Base-by-base conservation (phyloP, 2,329 filamentous ascomycete species). In the Fusarium sp. region DNA sequence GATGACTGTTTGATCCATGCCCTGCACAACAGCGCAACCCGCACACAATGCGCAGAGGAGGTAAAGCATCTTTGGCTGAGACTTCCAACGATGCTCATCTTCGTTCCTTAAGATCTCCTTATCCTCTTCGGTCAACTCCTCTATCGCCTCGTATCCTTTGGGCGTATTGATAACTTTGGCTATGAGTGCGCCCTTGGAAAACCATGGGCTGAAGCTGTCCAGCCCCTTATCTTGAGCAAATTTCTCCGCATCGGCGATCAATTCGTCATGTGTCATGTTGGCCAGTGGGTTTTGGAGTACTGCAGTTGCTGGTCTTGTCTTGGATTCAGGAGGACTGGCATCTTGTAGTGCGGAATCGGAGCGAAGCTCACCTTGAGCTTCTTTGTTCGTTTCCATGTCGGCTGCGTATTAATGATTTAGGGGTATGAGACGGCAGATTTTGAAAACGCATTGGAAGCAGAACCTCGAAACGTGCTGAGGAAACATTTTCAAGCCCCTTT, bases 1-100 rank as follows among this genome's bases (percentile, higher is more conserved):
- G 65, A 83, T 82, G 53, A 88, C 89, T 5, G 89, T 91, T 79
- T 91, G 87, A 71, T 91, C 89, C 89, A 90, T 91, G 25, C 90
- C 89, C 57, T 86, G 84, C 1, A 88, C 86, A 27, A 88, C 86
- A 15, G 88, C 87, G 57, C 75, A 77, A 82, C 87, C 66, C 25
- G 49, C 49, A 53, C 49, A 53, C 14, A 53, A 41, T 17, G 49
- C 49, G 25, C 49, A 53, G 4, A 87, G 78, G 49, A 79, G 76
- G 58, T 81, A 79, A 31, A 82, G 76, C 74, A 78, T 81, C 71
- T 74, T 81, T 0, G 88, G 85, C 27, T 86, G 86, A 67, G 73
- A 46, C 11, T 81, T 82, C 85, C 88, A 91, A 62, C 88, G 88
- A 79, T 90, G 87, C 83, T 88, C 60, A 83, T 88, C 73, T 84